Conservation (phyloP, 768 basidiomycete species). For the Atractiella rhizophila region DNA sequence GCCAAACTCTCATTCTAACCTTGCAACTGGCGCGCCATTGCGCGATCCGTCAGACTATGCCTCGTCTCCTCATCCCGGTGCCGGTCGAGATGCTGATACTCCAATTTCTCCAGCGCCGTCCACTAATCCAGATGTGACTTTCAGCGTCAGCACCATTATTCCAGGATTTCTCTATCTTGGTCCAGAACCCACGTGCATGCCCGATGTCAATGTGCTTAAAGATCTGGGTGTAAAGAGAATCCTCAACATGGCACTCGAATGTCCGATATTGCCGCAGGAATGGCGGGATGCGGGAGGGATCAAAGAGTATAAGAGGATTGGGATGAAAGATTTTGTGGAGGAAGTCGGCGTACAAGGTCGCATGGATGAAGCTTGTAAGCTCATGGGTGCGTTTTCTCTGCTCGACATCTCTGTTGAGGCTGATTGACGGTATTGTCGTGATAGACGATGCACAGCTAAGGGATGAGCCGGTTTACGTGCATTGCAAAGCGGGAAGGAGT, state of each 20-base stretch:
- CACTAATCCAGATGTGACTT: slow-evolving; percentile 21
- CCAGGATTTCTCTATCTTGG: slow-evolving; percentile 77
- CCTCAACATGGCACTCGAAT: slow-evolving; percentile 74
- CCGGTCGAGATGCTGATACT: no score
- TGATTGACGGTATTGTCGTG: background rate
- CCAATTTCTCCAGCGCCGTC: no score
- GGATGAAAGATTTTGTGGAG: slow-evolving; percentile 87
- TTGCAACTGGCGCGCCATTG: no score
- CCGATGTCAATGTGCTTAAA: slow-evolving; percentile 50
- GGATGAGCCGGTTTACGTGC: slow-evolving; percentile 71
- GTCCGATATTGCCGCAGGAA: slow-evolving; percentile 27
- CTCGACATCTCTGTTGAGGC: background rate
- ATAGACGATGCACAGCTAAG: slow-evolving; percentile 76
- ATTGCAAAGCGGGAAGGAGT: slow-evolving; percentile 88
- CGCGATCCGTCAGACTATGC: no score
- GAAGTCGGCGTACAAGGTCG: slow-evolving; percentile 65
- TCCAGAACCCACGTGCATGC: slow-evolving; percentile 48
- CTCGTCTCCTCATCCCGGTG: no score
- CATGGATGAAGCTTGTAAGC: slow-evolving; percentile 42
- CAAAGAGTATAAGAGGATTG: slow-evolving; percentile 42
- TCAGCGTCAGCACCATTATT: slow-evolving; percentile 69
- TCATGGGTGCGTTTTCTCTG: slow-evolving; percentile 1
- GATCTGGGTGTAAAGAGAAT: slow-evolving; percentile 59
- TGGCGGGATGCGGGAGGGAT: slow-evolving; percentile 37
- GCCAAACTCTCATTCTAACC: no score